Evolutionary conservation across 2,329 filamentous ascomycete species (phyloP), one percentile per base, ranked within the genome.

Genomic region (Sphaerulina musiva): DNA sequence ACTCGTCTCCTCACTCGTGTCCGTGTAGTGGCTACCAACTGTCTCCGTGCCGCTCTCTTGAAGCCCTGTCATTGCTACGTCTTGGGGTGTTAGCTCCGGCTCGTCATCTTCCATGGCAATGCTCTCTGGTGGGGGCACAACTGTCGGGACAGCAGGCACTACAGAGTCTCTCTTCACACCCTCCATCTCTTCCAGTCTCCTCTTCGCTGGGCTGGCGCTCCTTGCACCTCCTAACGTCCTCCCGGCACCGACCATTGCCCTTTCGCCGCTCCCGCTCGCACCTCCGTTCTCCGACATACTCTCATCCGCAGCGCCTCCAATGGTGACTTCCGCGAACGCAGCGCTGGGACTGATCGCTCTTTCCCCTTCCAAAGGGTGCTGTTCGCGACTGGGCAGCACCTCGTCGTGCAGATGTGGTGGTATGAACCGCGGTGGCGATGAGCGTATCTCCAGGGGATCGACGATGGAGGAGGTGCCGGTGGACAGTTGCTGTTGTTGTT

Each of bases 401-500:
- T 79, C 77, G 67, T 76, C 73, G 66, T 79, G 78, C 53, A 82
- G 70, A 68, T 81, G 79, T 51, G 78, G 75, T 57, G 79, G 79
- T 52, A 82, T 72, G 66, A 76, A 80, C 55, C 76, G 73, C 64
- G 63, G 60, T 23, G 63, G 62, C 7, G 58, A 51, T 2, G 48
- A 51, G 3, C 48, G 48, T 17, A 51, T 17, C 41, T 51, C 48
- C 17, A 51, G 48, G 8, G 51, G 43, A 17, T 54, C 48, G 39
- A 51, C 47, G 20, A 56, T 50, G 46, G 36, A 44, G 32, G 51
- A 47, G 29, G 54, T 41, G 56, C 46, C 43, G 42, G 46, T 62
- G 53, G 54, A 59, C 51, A 31, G 53, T 38, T 12, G 51, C 8
- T 38, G 50, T 32, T 42, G 46, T 53, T 29, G 53, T 38, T 12